A percentile compares a stretch with the other conserved stretches of the same genome.
phyloP scores from a whole-genome alignment of 1,284 basidiomycete genomes.

The Agroathelia rolfsii region DNA sequence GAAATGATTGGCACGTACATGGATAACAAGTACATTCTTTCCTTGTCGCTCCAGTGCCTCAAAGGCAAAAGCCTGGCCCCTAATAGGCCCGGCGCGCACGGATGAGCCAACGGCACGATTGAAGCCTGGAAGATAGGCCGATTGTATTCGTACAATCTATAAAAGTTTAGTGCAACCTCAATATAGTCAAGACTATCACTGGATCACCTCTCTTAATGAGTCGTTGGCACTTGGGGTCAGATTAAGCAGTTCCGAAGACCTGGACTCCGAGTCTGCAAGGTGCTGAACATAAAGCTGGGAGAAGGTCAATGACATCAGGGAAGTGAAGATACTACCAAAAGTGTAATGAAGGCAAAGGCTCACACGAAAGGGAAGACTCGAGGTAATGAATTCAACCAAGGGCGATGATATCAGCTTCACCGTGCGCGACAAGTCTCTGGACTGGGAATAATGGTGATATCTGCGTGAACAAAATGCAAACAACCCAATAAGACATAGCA shows the following conservation, averaged over 20 bases:
- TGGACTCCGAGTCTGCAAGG: constrained; percentile 14
- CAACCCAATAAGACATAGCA: constrained; percentile 2
- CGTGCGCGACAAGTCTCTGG: constrained; percentile 56
- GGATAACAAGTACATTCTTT: constrained; percentile 49
- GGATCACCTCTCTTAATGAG: too few relatives aligned
- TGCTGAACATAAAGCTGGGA: constrained; percentile 20
- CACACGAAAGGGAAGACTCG: constrained; percentile 51
- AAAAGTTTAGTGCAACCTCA: constrained; percentile 1
- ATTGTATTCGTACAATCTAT: constrained; percentile 60
- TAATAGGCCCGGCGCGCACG: constrained; percentile 60
- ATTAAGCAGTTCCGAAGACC: neutral
- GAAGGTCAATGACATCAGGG: constrained; percentile 28
- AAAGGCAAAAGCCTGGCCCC: constrained; percentile 46
- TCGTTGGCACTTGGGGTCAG: too few relatives aligned
- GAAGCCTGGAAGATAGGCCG: constrained; percentile 61
- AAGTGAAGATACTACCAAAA: constrained; percentile 2
- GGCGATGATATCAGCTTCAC: constrained; percentile 67
- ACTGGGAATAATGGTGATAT: constrained; percentile 23
- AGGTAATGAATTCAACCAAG: constrained; percentile 49
- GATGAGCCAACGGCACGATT: constrained; percentile 66
- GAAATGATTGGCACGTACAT: constrained; percentile 32
- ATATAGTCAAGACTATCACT: constrained; percentile 5
- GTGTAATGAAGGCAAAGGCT: constrained; percentile 13
- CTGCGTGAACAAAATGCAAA: constrained; percentile 1
- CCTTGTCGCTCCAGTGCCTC: constrained; percentile 34